Evolutionary conservation across 2,329 filamentous ascomycete genomes (phyloP).

Genomic region (Coniochaeta hoffmannii): DNA sequence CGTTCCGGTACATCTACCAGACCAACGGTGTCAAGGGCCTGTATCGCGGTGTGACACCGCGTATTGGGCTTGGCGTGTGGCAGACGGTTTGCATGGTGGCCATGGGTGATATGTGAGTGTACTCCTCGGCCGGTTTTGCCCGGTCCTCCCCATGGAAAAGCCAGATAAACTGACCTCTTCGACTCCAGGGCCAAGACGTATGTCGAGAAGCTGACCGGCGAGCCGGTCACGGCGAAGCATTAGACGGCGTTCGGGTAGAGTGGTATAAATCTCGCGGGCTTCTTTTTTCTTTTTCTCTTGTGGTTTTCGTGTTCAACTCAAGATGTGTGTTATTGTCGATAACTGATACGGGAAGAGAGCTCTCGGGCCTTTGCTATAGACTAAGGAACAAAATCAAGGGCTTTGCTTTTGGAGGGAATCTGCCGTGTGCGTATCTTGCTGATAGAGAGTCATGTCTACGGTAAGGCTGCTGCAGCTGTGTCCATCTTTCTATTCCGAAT

Average conservation of each 20-base stretch:
- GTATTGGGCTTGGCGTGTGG: conserved; percentile 94
- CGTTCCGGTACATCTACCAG: conserved; percentile 79
- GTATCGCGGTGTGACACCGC: conserved; percentile 90
- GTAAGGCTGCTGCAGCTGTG: neutral
- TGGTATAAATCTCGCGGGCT: neutral
- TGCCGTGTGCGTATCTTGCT: neutral
- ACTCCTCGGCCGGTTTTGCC: conserved; percentile 6
- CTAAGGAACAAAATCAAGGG: neutral
- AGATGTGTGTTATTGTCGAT: neutral
- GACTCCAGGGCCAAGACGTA: conserved; percentile 54
- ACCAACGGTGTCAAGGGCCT: conserved; percentile 85
- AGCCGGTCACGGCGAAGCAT: conserved; percentile 60
- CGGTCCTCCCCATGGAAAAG: neutral
- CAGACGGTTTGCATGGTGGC: conserved; percentile 99
- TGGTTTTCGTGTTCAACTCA: neutral
- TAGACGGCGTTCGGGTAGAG: conserved; percentile 34
- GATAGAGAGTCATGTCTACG: neutral
- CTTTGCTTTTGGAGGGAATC: neutral
- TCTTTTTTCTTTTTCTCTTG: neutral
- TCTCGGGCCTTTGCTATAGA: neutral
- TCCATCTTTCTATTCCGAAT: neutral
- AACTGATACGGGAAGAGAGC: neutral
- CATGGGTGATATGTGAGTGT: conserved; percentile 87
- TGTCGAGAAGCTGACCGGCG: conserved; percentile 59
- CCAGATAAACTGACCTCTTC: neutral